Evolutionary conservation across 2,329 filamentous ascomycete genomes (phyloP), one percentile per base, ranked within the genome.

Genomic region (Epichloe gansuensis): DNA sequence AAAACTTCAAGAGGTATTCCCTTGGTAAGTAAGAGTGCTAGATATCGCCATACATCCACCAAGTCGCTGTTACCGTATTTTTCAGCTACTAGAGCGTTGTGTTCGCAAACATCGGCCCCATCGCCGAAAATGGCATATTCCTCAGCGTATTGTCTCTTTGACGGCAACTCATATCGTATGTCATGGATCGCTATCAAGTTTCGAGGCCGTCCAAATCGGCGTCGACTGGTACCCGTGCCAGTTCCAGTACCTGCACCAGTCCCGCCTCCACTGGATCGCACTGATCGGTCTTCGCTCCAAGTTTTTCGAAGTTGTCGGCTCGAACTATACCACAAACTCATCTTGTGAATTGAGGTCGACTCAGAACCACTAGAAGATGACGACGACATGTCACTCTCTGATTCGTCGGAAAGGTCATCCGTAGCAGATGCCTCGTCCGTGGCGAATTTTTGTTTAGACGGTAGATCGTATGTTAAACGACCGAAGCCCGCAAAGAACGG

Each of bases 91-190:
- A 71, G 69, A 8, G 89, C 87, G 65, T 98, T 98, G 60, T 94
- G 85, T 44, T 79, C 74, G 66, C 91, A 97, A 3, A 95, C 81
- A 39, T 85, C 78, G n/a, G 82, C 78, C 1, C 86, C 85, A 55
- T 89, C 82, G 3, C 89, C 89, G 64, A 93, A 90, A 13, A 96
- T 85, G 25, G 77, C 78, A 66, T 97, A 98, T 57, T 86, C 80
- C 53, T 81, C 73, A 2, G 89, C 93, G 55, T 96, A 77, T 51
- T 81, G 76, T 54, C 77, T 77, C 64, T 89, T 93, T 3, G 87
- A 85, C 0, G 90, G 90, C n/a, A 95, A 69, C 12, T 89, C 66
- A 47, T 78, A 72, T 9, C 80, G 77, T 27, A 94, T 65, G 55
- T 88, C 76, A 60, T 90, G 77, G 40, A 96, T 81, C 1, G 81